phyloP scores from a whole-genome alignment of 495 filamentous ascomycete genomes.

The Penicillium herquei region DNA sequence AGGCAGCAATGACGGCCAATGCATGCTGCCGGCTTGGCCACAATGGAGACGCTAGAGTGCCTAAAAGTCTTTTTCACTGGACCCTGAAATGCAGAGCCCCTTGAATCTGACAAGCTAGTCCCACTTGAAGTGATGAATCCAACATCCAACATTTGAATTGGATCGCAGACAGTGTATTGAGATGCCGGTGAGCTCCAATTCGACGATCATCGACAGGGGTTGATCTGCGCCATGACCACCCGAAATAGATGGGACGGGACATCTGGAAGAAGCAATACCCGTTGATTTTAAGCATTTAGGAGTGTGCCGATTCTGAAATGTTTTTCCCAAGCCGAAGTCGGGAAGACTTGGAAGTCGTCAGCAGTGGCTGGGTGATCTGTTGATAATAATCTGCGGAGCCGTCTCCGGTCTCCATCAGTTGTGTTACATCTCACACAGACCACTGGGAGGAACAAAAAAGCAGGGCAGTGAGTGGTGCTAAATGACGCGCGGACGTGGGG shows the following conservation, averaged over 20 bases:
- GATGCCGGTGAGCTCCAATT: not conserved
- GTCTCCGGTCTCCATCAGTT: not conserved
- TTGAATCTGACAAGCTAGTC: not conserved
- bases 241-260: not conserved
- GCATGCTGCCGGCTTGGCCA: not conserved
- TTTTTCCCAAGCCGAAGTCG: not conserved
- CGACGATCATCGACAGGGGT: conserved; percentile 2
- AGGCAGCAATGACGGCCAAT: not conserved
- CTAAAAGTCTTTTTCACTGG: not conserved
- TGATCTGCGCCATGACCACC: not conserved
- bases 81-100: not conserved
- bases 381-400: not conserved
- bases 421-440: not conserved
- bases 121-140: too few species aligned
- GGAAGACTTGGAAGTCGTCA: not conserved
- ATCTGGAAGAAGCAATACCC: not conserved
- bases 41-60: not conserved
- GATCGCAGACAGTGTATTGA: not conserved
- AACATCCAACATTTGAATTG: too few species aligned
- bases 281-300: not conserved
- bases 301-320: too few species aligned
- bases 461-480: not conserved
- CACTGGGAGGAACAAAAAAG: not conserved
- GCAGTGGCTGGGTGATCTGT: not conserved
- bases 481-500: conserved; percentile 29